Evolutionary conservation across 2,329 filamentous ascomycete genomes (phyloP).

Genomic region (Blastomyces gilchristii): DNA sequence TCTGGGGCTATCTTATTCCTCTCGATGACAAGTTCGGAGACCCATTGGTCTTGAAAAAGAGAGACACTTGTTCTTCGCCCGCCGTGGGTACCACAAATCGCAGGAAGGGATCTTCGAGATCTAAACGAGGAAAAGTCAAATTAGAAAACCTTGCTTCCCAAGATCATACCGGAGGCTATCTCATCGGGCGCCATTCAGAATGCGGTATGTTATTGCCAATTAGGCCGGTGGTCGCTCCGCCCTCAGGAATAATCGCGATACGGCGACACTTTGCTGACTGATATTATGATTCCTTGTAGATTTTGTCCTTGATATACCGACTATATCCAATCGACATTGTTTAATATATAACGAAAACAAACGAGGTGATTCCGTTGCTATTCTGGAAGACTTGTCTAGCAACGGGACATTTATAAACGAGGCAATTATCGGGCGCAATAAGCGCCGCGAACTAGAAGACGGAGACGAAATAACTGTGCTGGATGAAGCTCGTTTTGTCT

Average conservation of each 20-base stretch:
- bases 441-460: slow-evolving; percentile 76
- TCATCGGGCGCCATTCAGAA: slow-evolving; percentile 87
- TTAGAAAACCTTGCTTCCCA: slow-evolving; percentile 41
- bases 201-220: slow-evolving; percentile 57
- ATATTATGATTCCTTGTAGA: slow-evolving; percentile 35
- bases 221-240: neutral
- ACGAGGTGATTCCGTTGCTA: slow-evolving; percentile 50
- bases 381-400: slow-evolving; percentile 86
- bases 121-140: slow-evolving; percentile 42
- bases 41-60: slow-evolving; percentile 62
- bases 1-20: slow-evolving; percentile 92
- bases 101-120: slow-evolving; percentile 30
- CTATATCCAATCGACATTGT: slow-evolving; percentile 71
- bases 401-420: slow-evolving; percentile 98
- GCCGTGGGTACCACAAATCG: slow-evolving; percentile 29
- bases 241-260: neutral
- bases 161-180: slow-evolving; percentile 68
- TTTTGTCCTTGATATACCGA: slow-evolving; percentile 62
- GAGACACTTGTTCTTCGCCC: slow-evolving; percentile 57
- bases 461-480: slow-evolving; percentile 84
- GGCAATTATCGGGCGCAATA: slow-evolving; percentile 79
- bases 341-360: slow-evolving; percentile 46
- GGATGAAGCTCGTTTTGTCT: slow-evolving; percentile 76
- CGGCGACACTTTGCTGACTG: neutral
- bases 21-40: slow-evolving; percentile 61